Evolutionary conservation across 805 yeast species (phyloP).

Genomic region (Pichia deserticola): DNA sequence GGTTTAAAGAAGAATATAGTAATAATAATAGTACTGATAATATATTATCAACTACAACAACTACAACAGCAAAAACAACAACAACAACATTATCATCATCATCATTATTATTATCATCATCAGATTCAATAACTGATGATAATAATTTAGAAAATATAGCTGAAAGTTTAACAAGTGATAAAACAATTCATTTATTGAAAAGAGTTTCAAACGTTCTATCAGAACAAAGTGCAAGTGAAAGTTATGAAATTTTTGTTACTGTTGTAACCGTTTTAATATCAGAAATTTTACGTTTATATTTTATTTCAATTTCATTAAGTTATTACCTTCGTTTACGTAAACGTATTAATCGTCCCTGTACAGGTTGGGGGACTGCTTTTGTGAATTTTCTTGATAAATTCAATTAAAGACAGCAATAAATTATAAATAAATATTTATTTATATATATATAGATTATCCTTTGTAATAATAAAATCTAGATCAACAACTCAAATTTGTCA

Average conservation of each 20-base stretch:
- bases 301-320: conserved; percentile 44
- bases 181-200: conserved; percentile 7
- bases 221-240: conserved; percentile 58
- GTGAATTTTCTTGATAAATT: conserved; percentile 6
- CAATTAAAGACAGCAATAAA: not conserved
- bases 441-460: no score
- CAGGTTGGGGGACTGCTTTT: not conserved
- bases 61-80: not conserved
- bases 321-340: conserved; percentile 8
- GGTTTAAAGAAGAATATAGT: conserved; percentile 43
- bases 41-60: not conserved
- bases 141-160: no score
- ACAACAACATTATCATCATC: no score
- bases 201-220: conserved; percentile 20
- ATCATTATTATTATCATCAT: not conserved
- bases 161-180: not conserved
- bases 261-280: conserved; percentile 42
- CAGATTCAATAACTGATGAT: no score
- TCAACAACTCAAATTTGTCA: not conserved
- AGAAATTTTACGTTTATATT: conserved; percentile 47
- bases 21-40: not conserved
- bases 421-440: not conserved
- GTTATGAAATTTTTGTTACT: conserved; percentile 52
- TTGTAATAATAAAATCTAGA: no score
- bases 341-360: conserved; percentile 5